phyloP scores from a whole-genome alignment of 306 rosid genomes.

The Medicago lupulina region DNA sequence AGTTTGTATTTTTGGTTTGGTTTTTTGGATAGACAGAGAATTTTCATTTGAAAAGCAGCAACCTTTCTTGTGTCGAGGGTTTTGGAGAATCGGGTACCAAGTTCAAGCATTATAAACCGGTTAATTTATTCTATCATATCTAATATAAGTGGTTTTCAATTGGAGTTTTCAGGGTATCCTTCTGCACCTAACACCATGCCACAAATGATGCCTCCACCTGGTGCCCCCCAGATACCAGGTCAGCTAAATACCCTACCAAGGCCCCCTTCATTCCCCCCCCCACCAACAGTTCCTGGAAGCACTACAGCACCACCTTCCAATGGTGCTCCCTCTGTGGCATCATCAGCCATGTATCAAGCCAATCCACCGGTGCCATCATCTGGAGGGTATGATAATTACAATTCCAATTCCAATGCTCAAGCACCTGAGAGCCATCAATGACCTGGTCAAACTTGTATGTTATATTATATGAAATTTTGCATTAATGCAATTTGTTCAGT shows the following conservation, averaged over 20 bases:
- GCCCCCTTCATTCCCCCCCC: conserved; percentile 54
- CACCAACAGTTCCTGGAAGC: conserved; percentile 53
- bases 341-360: conserved; percentile 53
- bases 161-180: conserved; percentile 42
- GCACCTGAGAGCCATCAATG: conserved; percentile 52
- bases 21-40: not conserved
- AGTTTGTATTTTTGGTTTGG: not conserved
- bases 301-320: conserved; percentile 49
- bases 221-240: conserved; percentile 52
- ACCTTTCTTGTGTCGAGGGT: conserved; percentile 28
- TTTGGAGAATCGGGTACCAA: conserved; percentile 7
- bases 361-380: conserved; percentile 45
- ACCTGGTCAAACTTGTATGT: conserved; percentile 42
- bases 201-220: conserved; percentile 57
- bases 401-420: conserved; percentile 51
- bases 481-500: not conserved
- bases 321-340: conserved; percentile 51
- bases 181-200: conserved; percentile 50
- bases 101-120: conserved; percentile 12
- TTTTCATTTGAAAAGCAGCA: conserved; percentile 3
- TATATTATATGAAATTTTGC: conserved; percentile 12
- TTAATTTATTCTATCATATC: not conserved
- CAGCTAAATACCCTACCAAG: conserved; percentile 49
- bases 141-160: conserved; percentile 32
- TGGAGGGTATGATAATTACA: conserved; percentile 54